A percentile compares a stretch with the other conserved stretches of the same genome.
Conservation (phyloP, 2,329 filamentous ascomycete species). For the Hymenoscyphus fraxineus region DNA sequence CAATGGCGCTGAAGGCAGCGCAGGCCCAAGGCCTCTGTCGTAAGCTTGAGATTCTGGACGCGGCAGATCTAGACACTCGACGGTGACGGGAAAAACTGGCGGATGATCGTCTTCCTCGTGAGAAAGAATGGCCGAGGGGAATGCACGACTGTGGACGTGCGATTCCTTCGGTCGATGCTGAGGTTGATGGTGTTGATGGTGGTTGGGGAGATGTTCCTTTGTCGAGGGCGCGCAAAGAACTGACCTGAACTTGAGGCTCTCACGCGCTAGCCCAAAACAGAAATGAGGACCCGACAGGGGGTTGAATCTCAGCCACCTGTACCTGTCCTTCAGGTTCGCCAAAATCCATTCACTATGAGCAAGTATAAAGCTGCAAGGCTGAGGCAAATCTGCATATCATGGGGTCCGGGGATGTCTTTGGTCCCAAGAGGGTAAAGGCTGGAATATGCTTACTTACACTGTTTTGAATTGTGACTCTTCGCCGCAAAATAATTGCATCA, state of each 20-base stretch:
- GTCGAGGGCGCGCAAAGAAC: slow-evolving; percentile 8
- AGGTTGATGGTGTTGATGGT: slow-evolving; percentile 13
- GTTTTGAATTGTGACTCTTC: not conserved
- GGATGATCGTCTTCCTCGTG: slow-evolving; percentile 29
- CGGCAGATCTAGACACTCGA: slow-evolving; percentile 24
- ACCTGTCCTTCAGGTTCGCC: too few species aligned
- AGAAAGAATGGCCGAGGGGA: slow-evolving; percentile 33
- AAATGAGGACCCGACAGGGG: not conserved
- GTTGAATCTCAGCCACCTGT: too few species aligned
- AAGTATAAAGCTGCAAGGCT: too few species aligned
- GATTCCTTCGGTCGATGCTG: slow-evolving; percentile 30
- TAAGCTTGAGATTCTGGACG: slow-evolving; percentile 26
- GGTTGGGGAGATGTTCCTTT: slow-evolving; percentile 11
- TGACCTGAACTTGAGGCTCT: slow-evolving; percentile 9
- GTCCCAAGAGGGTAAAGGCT: too few species aligned
- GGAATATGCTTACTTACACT: not conserved
- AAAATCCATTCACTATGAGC: too few species aligned
- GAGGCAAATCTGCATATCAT: too few species aligned
- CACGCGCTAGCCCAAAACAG: slow-evolving; percentile 3
- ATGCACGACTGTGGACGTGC: slow-evolving; percentile 35
- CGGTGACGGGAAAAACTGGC: slow-evolving; percentile 26
- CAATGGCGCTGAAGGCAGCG: slow-evolving; percentile 33
- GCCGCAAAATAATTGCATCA: not conserved
- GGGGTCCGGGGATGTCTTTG: too few species aligned
- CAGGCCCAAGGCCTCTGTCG: slow-evolving; percentile 31